These are phyloP conservation scores for Trametes villosa DNA, from an alignment of 768 basidiomycete species.

Conservation along the genomic window DNA sequence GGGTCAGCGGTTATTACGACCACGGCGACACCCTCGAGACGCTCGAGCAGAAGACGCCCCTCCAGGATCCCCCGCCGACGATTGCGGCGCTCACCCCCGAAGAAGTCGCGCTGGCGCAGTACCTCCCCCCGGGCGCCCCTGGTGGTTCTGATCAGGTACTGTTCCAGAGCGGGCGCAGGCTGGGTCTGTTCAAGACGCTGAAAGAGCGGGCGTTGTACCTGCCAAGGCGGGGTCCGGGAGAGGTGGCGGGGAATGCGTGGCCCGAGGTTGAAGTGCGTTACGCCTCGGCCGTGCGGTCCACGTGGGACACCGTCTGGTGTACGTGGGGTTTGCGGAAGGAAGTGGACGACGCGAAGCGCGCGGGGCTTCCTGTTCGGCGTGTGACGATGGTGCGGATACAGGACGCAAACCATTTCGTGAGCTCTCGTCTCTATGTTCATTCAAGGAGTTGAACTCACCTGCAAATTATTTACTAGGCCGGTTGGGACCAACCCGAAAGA, in stretches of 20 bases:
- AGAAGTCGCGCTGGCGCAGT: constrained; percentile 5
- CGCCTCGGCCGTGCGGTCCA: background rate
- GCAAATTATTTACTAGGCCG: too few species aligned
- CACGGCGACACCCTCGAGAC: constrained; percentile 5
- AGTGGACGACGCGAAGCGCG: background rate
- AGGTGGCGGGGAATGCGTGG: background rate
- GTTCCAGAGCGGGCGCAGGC: constrained; percentile 6
- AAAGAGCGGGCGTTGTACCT: constrained; percentile 13
- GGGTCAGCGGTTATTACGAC: constrained; percentile 18
- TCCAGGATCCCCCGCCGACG: constrained; percentile 16
- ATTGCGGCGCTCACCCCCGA: constrained; percentile 13
- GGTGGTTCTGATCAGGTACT: constrained; percentile 22
- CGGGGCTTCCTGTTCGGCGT: background rate
- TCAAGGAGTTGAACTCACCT: background rate
- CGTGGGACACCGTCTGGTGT: background rate
- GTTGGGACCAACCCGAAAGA: too few species aligned
- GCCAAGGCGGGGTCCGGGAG: too few species aligned
- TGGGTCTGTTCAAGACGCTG: constrained; percentile 7
- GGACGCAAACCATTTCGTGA: constrained; percentile 15
- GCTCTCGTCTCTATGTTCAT: background rate
- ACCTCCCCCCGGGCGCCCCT: constrained; percentile 11
- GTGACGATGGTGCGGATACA: background rate
- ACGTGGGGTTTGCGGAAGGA: background rate
- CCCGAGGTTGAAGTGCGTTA: background rate
- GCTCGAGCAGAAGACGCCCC: constrained; percentile 17